Percentiles rank a stretch among this genome's conserved stretches.
These are phyloP conservation scores for Aspergillus bombycis DNA, from an alignment of 2,329 filamentous ascomycete species.

Conservation along the genomic window DNA sequence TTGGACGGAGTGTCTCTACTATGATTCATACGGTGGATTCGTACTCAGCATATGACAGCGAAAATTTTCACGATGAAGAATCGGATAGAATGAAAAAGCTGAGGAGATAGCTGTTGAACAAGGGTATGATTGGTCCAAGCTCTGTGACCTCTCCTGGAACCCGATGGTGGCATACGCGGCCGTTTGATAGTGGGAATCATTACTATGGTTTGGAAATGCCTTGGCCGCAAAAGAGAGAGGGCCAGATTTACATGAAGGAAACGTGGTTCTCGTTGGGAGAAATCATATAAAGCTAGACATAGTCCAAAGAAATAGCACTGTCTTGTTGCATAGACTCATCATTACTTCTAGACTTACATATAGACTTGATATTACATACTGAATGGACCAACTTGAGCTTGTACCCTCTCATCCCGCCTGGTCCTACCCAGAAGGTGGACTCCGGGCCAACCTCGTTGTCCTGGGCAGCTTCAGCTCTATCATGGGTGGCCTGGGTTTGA, in stretches of 20 bases:
- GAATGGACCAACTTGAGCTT: not conserved
- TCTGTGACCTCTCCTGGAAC: not conserved
- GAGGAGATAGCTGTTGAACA: not conserved
- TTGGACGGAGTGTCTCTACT: not conserved
- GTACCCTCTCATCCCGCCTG: not conserved
- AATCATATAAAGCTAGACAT: not conserved
- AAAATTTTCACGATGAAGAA: not conserved
- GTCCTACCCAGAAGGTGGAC: constrained; percentile 25
- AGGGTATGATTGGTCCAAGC: not conserved
- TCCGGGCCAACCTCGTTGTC: constrained; percentile 45
- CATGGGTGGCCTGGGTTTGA: constrained; percentile 40
- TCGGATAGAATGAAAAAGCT: not conserved
- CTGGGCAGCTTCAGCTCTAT: constrained; percentile 39
- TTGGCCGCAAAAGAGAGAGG: not conserved
- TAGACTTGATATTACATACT: not conserved
- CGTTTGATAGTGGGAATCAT: not conserved
- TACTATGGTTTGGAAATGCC: not conserved
- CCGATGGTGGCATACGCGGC: not conserved
- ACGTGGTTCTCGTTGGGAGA: not conserved
- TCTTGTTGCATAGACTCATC: not conserved
- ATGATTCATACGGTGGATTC: not conserved
- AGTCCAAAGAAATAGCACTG: not conserved
- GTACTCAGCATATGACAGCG: not conserved
- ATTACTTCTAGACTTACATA: not conserved
- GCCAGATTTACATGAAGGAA: not conserved